These are phyloP conservation scores for Ceratocystis colombiana DNA, from an alignment of 2,329 filamentous ascomycete species.

Conservation along the genomic window DNA sequence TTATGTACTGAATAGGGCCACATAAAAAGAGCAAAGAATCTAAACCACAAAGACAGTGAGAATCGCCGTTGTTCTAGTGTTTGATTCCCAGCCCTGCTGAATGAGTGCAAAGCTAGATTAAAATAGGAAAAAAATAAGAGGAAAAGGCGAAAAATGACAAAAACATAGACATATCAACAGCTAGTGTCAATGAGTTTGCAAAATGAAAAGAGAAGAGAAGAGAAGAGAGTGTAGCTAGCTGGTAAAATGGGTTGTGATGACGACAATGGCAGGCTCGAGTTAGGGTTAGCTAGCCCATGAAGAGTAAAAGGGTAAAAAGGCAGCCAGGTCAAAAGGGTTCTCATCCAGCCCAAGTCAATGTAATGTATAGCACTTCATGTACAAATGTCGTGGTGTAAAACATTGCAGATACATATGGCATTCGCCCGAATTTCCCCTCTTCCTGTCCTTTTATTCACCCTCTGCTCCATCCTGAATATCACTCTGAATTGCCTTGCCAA, in stretches of 20 bases:
- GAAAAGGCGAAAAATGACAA: not conserved
- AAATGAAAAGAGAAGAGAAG: not conserved
- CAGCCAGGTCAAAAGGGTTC: not conserved
- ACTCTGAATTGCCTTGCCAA: not conserved
- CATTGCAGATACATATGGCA: too few relatives aligned
- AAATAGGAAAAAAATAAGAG: not conserved
- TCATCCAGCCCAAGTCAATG: not conserved
- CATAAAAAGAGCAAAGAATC: not conserved
- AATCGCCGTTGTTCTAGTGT: not conserved
- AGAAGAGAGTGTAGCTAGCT: not conserved
- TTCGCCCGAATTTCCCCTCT: not conserved
- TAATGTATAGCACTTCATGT: not conserved
- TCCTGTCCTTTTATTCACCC: too few relatives aligned
- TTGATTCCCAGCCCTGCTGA: too few relatives aligned
- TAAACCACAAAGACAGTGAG: not conserved
- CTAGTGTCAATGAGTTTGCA: not conserved
- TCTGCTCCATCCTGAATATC: not conserved
- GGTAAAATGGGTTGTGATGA: not conserved
- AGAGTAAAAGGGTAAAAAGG: too few relatives aligned
- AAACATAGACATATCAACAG: not conserved
- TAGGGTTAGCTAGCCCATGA: slow-evolving; percentile 1
- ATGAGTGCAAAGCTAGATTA: not conserved
- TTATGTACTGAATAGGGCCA: slow-evolving; percentile 8
- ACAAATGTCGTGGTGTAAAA: not conserved
- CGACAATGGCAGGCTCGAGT: not conserved